Conservation (phyloP, 208 protist genomes). For the Leishmania lainsoni region DNA sequence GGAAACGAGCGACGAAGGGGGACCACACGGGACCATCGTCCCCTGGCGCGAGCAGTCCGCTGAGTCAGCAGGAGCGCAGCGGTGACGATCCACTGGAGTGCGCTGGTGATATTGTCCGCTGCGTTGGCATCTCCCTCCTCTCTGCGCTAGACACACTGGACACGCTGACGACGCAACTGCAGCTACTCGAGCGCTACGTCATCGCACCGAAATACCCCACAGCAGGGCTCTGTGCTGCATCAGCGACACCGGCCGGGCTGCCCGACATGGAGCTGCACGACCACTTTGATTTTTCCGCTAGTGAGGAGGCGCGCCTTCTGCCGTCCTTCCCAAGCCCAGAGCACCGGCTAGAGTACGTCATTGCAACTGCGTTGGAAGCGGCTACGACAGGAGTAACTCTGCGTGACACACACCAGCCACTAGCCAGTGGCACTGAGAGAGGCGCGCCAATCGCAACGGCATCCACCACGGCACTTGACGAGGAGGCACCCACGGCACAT, state of each 20-base stretch:
- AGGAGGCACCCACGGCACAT: not conserved
- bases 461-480: not conserved
- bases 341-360: slow-evolving; percentile 2
- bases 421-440: not conserved
- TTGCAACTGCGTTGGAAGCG: not conserved
- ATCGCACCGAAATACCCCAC: not conserved
- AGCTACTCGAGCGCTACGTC: slow-evolving; percentile 7
- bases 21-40: not conserved
- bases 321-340: not conserved
- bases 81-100: not conserved
- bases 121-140: not conserved
- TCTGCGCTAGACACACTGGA: slow-evolving; percentile 2
- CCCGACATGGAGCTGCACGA: not conserved
- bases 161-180: not conserved
- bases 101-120: slow-evolving; percentile 2
- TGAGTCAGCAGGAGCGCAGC: not conserved
- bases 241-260: not conserved
- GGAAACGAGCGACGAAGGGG: not conserved
- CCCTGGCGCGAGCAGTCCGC: not conserved
- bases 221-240: not conserved
- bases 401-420: not conserved
- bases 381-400: not conserved
- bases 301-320: not conserved
- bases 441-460: not conserved
- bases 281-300: not conserved